These are phyloP conservation scores for Astrephomene gubernaculifera DNA, from an alignment of 139 green algal species.

Conservation along the genomic window DNA sequence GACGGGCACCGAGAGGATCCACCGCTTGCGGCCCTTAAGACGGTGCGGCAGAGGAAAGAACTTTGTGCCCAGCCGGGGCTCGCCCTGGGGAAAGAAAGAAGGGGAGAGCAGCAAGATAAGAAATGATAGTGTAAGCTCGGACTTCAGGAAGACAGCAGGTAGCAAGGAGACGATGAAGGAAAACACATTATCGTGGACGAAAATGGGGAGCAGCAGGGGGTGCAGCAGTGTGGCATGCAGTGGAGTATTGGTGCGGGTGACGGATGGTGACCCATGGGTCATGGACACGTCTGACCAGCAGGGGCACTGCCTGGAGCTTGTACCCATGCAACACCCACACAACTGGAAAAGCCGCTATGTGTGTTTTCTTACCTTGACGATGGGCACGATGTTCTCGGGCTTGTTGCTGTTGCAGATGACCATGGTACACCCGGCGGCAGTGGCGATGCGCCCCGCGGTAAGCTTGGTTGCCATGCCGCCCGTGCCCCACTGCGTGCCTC, in stretches of 20 bases:
- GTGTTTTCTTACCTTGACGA: constrained; percentile 54
- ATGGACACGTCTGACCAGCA: no score
- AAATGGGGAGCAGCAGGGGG: no score
- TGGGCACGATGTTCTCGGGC: constrained; percentile 64
- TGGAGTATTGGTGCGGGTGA: no score
- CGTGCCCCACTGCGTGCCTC: constrained; percentile 90
- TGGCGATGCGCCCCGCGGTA: constrained; percentile 91
- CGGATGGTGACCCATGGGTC: neutral
- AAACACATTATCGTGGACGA: no score
- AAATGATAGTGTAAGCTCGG: no score
- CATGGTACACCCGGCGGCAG: constrained; percentile 85
- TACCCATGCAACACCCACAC: no score
- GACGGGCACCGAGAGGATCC: constrained; percentile 78
- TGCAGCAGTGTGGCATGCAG: no score
- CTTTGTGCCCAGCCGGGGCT: constrained; percentile 58
- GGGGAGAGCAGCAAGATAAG: no score
- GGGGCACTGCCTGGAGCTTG: no score
- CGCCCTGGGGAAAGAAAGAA: constrained; percentile 39
- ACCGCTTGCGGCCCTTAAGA: constrained; percentile 86
- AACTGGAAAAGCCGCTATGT: neutral
- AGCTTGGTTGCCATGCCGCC: constrained; percentile 97
- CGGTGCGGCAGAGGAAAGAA: constrained; percentile 74
- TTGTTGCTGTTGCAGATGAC: constrained; percentile 74
- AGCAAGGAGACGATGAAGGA: no score
- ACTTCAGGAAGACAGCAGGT: no score